Conservation (phyloP, 2,329 filamentous ascomycete species). For the Exophiala calicioides region DNA sequence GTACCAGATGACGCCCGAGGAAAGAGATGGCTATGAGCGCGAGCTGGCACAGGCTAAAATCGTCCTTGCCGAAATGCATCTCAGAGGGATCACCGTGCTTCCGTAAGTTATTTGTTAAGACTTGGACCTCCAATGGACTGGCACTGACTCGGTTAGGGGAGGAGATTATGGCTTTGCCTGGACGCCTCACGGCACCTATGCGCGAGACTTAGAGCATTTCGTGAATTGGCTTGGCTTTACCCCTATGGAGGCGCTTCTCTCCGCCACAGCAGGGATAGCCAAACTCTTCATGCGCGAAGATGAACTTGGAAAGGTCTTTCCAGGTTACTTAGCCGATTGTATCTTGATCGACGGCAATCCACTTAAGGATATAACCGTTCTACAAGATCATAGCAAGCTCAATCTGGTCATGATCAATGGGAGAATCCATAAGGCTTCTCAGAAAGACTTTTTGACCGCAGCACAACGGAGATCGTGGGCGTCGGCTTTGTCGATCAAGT, state of each 20-base stretch:
- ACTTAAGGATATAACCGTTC: conserved; percentile 43
- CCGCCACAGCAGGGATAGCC: conserved; percentile 45
- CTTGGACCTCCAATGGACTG: conserved; percentile 37
- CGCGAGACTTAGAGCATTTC: conserved; percentile 51
- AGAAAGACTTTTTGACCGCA: conserved; percentile 21
- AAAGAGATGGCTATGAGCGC: conserved; percentile 47
- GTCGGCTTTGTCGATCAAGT: not conserved
- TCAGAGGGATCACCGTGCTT: conserved; percentile 47
- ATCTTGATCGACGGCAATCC: conserved; percentile 52
- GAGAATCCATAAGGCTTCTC: conserved; percentile 44
- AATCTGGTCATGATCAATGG: conserved; percentile 53
- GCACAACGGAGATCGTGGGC: conserved; percentile 1
- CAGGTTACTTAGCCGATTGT: conserved; percentile 47
- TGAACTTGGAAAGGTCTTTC: conserved; percentile 45
- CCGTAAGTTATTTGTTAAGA: conserved; percentile 33
- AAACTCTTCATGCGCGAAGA: conserved; percentile 45
- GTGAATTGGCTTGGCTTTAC: conserved; percentile 49
- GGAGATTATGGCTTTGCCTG: conserved; percentile 52
- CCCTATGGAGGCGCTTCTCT: conserved; percentile 46
- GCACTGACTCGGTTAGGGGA: conserved; percentile 35
- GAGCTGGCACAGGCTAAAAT: conserved; percentile 44
- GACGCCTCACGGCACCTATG: conserved; percentile 53
- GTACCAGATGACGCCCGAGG: conserved; percentile 45
- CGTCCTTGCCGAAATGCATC: conserved; percentile 49
- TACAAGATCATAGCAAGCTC: conserved; percentile 48